Evolutionary conservation across 2,329 filamentous ascomycete genomes (phyloP).

Genomic region (Curvularia lunata): DNA sequence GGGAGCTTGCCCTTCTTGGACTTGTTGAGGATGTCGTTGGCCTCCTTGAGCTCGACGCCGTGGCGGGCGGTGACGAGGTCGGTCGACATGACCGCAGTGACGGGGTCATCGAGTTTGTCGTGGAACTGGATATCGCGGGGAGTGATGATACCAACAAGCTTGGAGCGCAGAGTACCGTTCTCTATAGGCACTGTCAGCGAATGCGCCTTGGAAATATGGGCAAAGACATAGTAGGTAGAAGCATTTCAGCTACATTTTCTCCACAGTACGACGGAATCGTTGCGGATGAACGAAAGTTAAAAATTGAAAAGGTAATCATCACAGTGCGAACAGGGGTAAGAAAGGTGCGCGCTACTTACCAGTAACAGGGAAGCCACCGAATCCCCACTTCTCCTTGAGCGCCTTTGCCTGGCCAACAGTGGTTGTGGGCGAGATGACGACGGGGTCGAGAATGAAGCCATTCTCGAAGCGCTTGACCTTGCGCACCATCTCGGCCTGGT

Average conservation of each 20-base stretch:
- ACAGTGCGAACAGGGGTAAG: constrained; percentile 53
- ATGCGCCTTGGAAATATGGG: constrained; percentile 11
- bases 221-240: constrained; percentile 9
- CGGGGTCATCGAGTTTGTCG: constrained; percentile 71
- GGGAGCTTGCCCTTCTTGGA: constrained; percentile 99
- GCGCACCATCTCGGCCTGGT: constrained; percentile 97
- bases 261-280: constrained; percentile 87
- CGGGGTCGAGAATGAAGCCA: constrained; percentile 95
- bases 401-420: constrained; percentile 90
- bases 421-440: constrained; percentile 85
- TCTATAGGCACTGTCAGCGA: constrained; percentile 63
- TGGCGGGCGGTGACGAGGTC: constrained; percentile 87
- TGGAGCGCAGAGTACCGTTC: constrained; percentile 89
- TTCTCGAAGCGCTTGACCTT: constrained; percentile 99
- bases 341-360: constrained; percentile 66
- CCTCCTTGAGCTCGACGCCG: constrained; percentile 83
- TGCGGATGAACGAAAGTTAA: constrained; percentile 99
- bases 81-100: constrained; percentile 92
- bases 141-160: constrained; percentile 95
- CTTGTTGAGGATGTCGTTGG: constrained; percentile 89
- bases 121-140: constrained; percentile 99
- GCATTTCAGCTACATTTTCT: constrained; percentile 63
- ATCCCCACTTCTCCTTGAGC: constrained; percentile 97
- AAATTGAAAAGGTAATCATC: constrained; percentile 72
- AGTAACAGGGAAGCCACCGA: constrained; percentile 97